These are phyloP conservation scores for Boechera divaricarpa DNA, from an alignment of 345 rosid genomes.

Conservation along the genomic window DNA sequence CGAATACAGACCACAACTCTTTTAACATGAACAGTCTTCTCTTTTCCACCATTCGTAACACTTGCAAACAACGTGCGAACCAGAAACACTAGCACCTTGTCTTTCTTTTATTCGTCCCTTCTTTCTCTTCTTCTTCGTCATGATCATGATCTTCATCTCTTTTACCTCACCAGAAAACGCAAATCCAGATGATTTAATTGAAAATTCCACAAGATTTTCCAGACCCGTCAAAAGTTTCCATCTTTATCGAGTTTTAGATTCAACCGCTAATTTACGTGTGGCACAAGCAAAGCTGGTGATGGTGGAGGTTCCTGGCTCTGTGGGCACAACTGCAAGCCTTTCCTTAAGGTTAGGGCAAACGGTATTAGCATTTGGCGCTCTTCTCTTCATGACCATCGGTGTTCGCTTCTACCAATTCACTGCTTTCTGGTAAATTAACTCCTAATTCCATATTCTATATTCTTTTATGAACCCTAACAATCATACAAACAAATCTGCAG, in stretches of 20 bases:
- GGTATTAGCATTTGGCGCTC: slow-evolving; percentile 77
- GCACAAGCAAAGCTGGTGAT: slow-evolving; percentile 45
- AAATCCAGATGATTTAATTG: slow-evolving; percentile 17
- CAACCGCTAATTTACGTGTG: not conserved
- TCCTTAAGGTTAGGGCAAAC: slow-evolving; percentile 83
- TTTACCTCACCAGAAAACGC: not conserved
- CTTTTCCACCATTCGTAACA: slow-evolving; percentile 42
- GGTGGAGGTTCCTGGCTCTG: slow-evolving; percentile 72
- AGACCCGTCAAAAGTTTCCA: slow-evolving; percentile 17
- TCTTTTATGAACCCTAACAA: slow-evolving; percentile 9
- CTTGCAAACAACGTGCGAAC: slow-evolving; percentile 45
- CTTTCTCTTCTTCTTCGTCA: not conserved
- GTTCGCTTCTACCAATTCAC: slow-evolving; percentile 87
- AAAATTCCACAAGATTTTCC: not conserved
- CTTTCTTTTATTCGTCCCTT: not conserved
- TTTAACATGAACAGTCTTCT: slow-evolving; percentile 45
- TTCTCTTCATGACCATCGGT: slow-evolving; percentile 85
- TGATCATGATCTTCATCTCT: slow-evolving; percentile 21
- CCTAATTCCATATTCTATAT: not conserved
- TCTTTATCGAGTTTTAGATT: slow-evolving; percentile 21
- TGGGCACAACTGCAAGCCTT: slow-evolving; percentile 79
- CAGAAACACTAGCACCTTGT: slow-evolving; percentile 41
- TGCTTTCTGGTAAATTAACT: slow-evolving; percentile 69
- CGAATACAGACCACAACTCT: slow-evolving; percentile 49
- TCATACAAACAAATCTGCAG: slow-evolving; percentile 47